phyloP scores from a whole-genome alignment of 2,329 filamentous ascomycete genomes.

The Colletotrichum sp. region DNA sequence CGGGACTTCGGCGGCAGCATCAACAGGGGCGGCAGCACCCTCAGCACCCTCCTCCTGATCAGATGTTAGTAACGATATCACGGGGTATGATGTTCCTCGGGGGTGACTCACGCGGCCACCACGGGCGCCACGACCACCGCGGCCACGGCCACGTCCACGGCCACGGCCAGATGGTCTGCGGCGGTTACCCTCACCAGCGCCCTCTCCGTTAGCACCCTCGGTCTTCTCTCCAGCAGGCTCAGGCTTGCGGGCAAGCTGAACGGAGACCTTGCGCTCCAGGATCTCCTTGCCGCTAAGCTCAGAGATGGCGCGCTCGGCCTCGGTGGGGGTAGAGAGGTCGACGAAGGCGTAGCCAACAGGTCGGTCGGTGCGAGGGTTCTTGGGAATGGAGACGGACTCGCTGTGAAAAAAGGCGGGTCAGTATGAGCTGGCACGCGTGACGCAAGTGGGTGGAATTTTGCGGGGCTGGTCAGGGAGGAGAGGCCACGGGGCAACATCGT shows the following conservation, averaged over 20 bases:
- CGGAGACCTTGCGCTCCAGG: constrained; percentile 97
- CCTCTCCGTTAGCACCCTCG: constrained; percentile 79
- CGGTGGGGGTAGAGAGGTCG: constrained; percentile 90
- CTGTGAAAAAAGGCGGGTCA: constrained; percentile 50
- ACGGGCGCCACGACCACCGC: constrained; percentile 69
- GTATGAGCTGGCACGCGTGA: constrained; percentile 20
- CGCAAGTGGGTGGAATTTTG: constrained; percentile 19
- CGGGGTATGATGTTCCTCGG: background rate
- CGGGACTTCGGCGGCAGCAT: constrained; percentile 47
- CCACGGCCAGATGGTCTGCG: constrained; percentile 68
- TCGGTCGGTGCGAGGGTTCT: constrained; percentile 98
- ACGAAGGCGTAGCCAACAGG: constrained; percentile 99
- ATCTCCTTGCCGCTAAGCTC: constrained; percentile 98
- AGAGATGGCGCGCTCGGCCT: constrained; percentile 93
- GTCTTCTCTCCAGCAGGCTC: constrained; percentile 81
- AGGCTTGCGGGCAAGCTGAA: constrained; percentile 97
- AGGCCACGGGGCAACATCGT: constrained; percentile 18
- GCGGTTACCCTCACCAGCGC: constrained; percentile 68
- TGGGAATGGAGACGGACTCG: constrained; percentile 98
- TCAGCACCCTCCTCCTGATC: constrained; percentile 51
- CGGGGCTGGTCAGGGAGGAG: constrained; percentile 16
- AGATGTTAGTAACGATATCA: background rate
- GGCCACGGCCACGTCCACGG: constrained; percentile 73
- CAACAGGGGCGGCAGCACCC: constrained; percentile 45
- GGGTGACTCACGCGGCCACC: constrained; percentile 46